Conservation (phyloP, 192 early-diverging fungal species). For the Ambispora gerdemannii region DNA sequence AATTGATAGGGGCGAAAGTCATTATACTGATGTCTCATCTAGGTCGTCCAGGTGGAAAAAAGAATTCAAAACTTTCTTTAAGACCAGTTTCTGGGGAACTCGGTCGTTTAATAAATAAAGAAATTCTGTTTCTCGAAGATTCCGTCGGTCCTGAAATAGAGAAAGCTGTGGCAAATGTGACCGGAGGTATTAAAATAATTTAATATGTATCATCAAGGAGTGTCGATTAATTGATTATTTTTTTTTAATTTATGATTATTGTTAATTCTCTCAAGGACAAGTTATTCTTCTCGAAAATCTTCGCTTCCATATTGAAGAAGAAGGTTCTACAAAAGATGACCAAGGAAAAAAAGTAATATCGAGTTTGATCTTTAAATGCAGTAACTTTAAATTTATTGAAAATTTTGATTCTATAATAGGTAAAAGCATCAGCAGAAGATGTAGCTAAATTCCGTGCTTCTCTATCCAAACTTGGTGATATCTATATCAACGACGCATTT, state of each 20-base stretch:
- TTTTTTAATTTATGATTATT: not conserved
- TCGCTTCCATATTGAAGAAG: slow-evolving; percentile 98
- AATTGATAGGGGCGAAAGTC: slow-evolving; percentile 63
- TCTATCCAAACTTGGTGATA: slow-evolving; percentile 88
- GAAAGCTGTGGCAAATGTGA: slow-evolving; percentile 64
- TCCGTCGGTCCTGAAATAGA: slow-evolving; percentile 92
- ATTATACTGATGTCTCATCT: slow-evolving; percentile 97
- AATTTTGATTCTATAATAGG: slow-evolving; percentile 33
- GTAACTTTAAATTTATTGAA: no score
- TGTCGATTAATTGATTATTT: no score
- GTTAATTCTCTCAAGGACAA: slow-evolving; percentile 32
- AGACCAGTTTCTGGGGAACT: slow-evolving; percentile 88
- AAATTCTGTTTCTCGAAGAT: slow-evolving; percentile 89
- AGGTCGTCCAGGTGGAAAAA: slow-evolving; percentile 94
- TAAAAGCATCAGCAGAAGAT: slow-evolving; percentile 79
- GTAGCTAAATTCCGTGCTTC: slow-evolving; percentile 88
- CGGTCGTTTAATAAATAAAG: slow-evolving; percentile 65
- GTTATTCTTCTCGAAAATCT: slow-evolving; percentile 96
- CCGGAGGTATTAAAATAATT: slow-evolving; percentile 57
- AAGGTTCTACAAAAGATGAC: slow-evolving; percentile 89
- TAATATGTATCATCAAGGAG: no score
- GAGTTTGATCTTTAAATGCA: not conserved
- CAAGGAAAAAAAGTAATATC: slow-evolving; percentile 69
- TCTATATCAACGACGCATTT: slow-evolving; percentile 99
- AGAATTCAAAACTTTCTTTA: slow-evolving; percentile 84